Conservation (phyloP, 495 filamentous ascomycete genomes). For the Apiosordaria backusii region DNA sequence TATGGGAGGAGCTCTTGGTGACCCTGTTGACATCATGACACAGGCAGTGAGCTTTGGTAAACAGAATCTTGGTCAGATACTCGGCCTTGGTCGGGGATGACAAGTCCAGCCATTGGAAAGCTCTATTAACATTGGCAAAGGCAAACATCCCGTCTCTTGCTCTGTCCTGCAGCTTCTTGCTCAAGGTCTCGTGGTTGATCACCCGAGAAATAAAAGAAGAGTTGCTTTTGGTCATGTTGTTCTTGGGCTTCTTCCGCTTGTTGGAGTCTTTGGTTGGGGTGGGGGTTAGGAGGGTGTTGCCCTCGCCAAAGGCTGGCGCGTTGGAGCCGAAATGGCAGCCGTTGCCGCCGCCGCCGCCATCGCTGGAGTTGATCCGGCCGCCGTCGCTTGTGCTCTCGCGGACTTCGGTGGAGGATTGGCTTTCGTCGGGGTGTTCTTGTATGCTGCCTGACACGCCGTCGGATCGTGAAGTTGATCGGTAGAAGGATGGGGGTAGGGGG, state of each 20-base stretch:
- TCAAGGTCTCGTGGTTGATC: slow-evolving; percentile 79
- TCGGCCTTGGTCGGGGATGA: slow-evolving; percentile 65
- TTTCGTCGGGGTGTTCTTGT: slow-evolving; percentile 57
- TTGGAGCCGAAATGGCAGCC: slow-evolving; percentile 28
- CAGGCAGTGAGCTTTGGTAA: slow-evolving; percentile 91
- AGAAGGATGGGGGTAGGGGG: slow-evolving; percentile 55
- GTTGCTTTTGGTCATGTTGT: slow-evolving; percentile 95
- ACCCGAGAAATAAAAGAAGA: slow-evolving; percentile 94
- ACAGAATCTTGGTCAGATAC: slow-evolving; percentile 88
- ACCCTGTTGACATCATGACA: slow-evolving; percentile 89
- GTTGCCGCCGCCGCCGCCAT: slow-evolving; percentile 26
- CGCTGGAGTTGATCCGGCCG: slow-evolving; percentile 38
- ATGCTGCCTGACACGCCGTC: slow-evolving; percentile 51
- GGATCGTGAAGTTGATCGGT: slow-evolving; percentile 38
- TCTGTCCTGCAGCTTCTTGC: slow-evolving; percentile 75
- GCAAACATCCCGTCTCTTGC: slow-evolving; percentile 75
- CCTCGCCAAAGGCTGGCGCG: slow-evolving; percentile 80
- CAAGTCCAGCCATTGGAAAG: slow-evolving; percentile 70
- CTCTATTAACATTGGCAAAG: slow-evolving; percentile 92
- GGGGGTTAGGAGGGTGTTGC: slow-evolving; percentile 65
- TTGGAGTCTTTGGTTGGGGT: slow-evolving; percentile 65
- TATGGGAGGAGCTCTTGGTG: slow-evolving; percentile 73
- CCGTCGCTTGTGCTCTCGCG: slow-evolving; percentile 46
- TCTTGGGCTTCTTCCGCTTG: slow-evolving; percentile 89
- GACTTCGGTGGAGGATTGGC: slow-evolving; percentile 57